Evolutionary conservation across 2,329 filamentous ascomycete species (phyloP).

Genomic region (Colletotrichum lupini): DNA sequence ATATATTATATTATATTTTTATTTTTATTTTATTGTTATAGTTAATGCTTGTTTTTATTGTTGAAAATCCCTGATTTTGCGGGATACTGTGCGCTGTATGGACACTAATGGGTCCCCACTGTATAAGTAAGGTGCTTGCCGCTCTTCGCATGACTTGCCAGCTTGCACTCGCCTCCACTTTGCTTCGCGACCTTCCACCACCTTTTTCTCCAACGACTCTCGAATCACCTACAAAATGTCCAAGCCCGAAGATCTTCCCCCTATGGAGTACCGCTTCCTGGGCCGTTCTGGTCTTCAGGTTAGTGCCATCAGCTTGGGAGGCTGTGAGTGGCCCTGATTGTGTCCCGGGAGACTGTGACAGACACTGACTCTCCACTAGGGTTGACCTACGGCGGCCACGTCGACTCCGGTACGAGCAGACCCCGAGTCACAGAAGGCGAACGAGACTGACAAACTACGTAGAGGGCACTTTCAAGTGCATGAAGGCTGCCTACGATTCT

Average conservation of each 20-base stretch:
- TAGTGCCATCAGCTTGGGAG: slow-evolving; percentile 77
- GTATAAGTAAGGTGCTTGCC: slow-evolving; percentile 31
- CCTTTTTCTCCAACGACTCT: neutral
- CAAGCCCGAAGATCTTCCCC: slow-evolving; percentile 55
- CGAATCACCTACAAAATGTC: slow-evolving; percentile 43
- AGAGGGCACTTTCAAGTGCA: slow-evolving; percentile 65
- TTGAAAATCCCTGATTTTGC: no score
- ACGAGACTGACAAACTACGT: neutral
- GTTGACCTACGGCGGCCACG: slow-evolving; percentile 81
- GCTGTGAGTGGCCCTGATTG: slow-evolving; percentile 52
- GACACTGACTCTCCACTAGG: slow-evolving; percentile 6
- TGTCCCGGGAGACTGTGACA: neutral
- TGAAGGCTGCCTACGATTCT: slow-evolving; percentile 70
- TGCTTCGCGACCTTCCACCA: slow-evolving; percentile 21
- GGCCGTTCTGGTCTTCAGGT: slow-evolving; percentile 80
- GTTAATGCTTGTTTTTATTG: no score
- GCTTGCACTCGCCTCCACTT: slow-evolving; percentile 3
- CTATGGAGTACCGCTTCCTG: slow-evolving; percentile 78
- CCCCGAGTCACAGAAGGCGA: neutral
- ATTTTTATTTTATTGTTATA: no score
- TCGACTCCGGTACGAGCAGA: slow-evolving; percentile 67
- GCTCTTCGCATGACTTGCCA: slow-evolving; percentile 6
- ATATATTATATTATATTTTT: no score
- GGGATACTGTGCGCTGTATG: no score
- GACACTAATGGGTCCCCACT: no score